Percentiles rank a stretch among this genome's conserved stretches.
These are phyloP conservation scores for Suhomyces choctaworum DNA, from an alignment of 1,139 yeast genomes.

Conservation along the genomic window DNA sequence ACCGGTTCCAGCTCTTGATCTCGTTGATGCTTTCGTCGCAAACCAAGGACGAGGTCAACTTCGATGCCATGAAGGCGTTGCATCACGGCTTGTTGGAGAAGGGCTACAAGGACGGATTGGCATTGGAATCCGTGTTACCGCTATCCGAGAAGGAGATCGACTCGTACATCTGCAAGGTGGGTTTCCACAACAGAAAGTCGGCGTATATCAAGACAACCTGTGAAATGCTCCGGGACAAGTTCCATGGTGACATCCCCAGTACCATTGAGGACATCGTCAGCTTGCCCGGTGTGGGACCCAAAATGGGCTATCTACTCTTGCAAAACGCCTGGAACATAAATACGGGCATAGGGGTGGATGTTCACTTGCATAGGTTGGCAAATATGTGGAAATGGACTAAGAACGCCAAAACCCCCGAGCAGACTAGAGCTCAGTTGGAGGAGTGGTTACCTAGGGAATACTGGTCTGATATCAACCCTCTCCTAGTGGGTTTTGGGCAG, in stretches of 20 bases:
- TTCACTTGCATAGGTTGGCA: conserved; percentile 81
- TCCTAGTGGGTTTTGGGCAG: conserved; percentile 92
- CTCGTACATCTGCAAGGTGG: conserved; percentile 70
- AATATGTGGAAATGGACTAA: conserved; percentile 81
- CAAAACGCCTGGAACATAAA: conserved; percentile 80
- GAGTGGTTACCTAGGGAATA: conserved; percentile 69
- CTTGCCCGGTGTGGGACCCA: conserved; percentile 94
- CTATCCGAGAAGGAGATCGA: conserved; percentile 63
- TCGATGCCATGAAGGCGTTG: conserved; percentile 64
- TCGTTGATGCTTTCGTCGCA: conserved; percentile 89
- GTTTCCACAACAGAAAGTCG: conserved; percentile 84
- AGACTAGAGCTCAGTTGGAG: conserved; percentile 67
- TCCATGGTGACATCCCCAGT: conserved; percentile 67
- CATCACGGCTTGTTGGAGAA: conserved; percentile 42
- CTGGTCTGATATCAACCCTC: conserved; percentile 86
- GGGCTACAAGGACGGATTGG: conserved; percentile 35
- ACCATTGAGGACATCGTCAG: conserved; percentile 64
- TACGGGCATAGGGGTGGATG: conserved; percentile 90
- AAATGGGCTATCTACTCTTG: conserved; percentile 82
- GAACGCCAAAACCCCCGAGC: conserved; percentile 65
- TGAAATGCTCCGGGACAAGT: conserved; percentile 48
- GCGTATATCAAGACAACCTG: conserved; percentile 65
- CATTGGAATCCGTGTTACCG: conserved; percentile 35
- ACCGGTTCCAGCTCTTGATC: conserved; percentile 72
- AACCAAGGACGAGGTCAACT: conserved; percentile 87